Evolutionary conservation across 2,329 filamentous ascomycete species (phyloP), one percentile per base, ranked within the genome.

Genomic region (Lasiodiplodia sp.): DNA sequence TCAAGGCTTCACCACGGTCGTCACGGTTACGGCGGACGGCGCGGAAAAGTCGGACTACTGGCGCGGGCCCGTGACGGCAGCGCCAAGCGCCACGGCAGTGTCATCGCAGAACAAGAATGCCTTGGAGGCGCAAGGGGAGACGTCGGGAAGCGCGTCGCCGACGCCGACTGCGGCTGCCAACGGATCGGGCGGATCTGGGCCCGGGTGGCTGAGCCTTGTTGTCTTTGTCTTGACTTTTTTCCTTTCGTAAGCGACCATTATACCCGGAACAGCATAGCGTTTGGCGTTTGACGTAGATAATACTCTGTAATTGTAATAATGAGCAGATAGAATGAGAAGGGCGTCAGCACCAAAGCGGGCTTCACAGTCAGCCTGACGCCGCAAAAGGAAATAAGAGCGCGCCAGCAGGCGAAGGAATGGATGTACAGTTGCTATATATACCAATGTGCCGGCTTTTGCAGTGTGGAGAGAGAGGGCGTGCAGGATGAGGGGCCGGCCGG

Each of bases 1-100:
- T 38, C 80, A 81, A 71, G 84, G 85, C 40, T 86, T 87, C 74
- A 79, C 80, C 34, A 86, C 83, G 1, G 80, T 84, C 1, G 78
- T 79, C 68, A 83, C 81, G 6, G 74, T 81, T 23, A 71, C 77
- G 21, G 75, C 77, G 14, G 81, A 80, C 25, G 72, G 80, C 25
- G 72, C 78, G 10, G 71, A 78, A 7, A 82, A 79, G 68, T 81
- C 78, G 56, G 86, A 82, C 73, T 79, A 86, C 72, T 75, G 80
- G 34, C 77, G 80, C 68, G 84, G 84, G 4, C 84, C 84, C 38
- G 80, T 83, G 67, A 82, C 79, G 34, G 37, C 70, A 69, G n/a
- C 68, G 51, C 34, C 63, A 23, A 37, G 34, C 47, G 58, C 47
- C 16, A 12, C 67, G 47, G 31, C 37, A 53, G 56, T 49, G 31